Conservation (phyloP, 140 eudicot genomes). For the Stevia rebaudiana region DNA sequence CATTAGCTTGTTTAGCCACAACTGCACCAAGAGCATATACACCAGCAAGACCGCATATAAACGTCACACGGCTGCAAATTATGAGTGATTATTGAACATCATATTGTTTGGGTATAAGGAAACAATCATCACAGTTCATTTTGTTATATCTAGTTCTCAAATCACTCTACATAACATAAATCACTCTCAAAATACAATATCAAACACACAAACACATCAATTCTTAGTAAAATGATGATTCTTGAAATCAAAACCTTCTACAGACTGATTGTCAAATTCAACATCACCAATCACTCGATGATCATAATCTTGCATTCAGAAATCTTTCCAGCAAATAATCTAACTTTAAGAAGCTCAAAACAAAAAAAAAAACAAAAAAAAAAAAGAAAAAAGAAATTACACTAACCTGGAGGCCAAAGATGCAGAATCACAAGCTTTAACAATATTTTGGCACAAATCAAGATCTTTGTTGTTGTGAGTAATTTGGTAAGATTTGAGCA, state of each 20-base stretch:
- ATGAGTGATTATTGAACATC: background rate
- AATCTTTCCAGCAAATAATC: background rate
- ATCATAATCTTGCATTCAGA: background rate
- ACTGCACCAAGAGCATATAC: slow-evolving; percentile 76
- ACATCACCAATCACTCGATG: background rate
- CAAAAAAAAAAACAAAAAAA: background rate
- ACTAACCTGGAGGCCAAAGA: slow-evolving; percentile 44
- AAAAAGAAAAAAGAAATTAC: background rate
- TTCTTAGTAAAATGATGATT: background rate
- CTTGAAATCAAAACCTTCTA: background rate
- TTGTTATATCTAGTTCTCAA: background rate
- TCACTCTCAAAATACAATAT: background rate
- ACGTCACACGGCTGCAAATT: slow-evolving; percentile 53
- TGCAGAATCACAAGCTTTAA: slow-evolving; percentile 61
- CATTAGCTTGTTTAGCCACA: slow-evolving; percentile 46
- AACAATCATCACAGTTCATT: too few species aligned
- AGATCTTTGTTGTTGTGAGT: slow-evolving; percentile 45
- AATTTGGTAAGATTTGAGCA: slow-evolving; percentile 53
- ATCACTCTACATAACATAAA: background rate
- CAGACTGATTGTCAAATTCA: background rate
- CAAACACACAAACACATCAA: background rate
- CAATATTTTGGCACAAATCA: slow-evolving; percentile 39
- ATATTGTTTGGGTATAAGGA: too few species aligned
- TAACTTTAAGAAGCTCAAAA: background rate
- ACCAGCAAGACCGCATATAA: slow-evolving; percentile 66